Evolutionary conservation across 2,329 filamentous ascomycete genomes (phyloP).

Genomic region (Chaetomiaceae sp.): DNA sequence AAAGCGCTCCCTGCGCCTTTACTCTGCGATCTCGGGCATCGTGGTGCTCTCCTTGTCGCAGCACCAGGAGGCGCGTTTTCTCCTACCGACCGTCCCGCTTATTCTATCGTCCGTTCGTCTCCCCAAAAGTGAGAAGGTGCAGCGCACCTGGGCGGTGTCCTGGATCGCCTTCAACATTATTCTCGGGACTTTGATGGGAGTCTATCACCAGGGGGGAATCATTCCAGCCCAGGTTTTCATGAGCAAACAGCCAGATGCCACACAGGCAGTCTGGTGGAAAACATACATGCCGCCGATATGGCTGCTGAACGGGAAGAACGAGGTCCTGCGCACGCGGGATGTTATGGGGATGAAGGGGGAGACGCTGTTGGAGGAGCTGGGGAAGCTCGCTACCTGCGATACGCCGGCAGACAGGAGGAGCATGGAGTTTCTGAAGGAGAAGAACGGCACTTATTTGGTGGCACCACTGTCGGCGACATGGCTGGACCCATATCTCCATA

Average conservation of each 20-base stretch:
- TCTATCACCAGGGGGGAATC: constrained; percentile 76
- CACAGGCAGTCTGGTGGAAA: constrained; percentile 77
- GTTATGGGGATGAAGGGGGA: constrained; percentile 67
- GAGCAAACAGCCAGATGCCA: constrained; percentile 63
- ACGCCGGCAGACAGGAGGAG: constrained; percentile 52
- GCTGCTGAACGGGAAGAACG: constrained; percentile 72
- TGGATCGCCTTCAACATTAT: constrained; percentile 69
- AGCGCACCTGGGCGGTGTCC: constrained; percentile 52
- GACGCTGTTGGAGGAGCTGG: constrained; percentile 55
- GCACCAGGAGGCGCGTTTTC: constrained; percentile 76
- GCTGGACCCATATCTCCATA: constrained; percentile 58
- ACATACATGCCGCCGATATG: constrained; percentile 79
- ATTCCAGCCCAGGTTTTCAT: constrained; percentile 72
- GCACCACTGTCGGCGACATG: constrained; percentile 68
- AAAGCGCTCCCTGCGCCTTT: constrained; percentile 57
- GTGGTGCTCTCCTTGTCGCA: constrained; percentile 68
- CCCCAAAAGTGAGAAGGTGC: constrained; percentile 49
- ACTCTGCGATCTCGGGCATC: constrained; percentile 69
- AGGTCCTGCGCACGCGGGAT: constrained; percentile 65
- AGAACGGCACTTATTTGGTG: constrained; percentile 64
- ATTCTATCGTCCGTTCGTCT: constrained; percentile 68
- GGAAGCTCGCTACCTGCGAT: constrained; percentile 58
- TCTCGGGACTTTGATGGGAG: constrained; percentile 70
- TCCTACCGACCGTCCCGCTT: constrained; percentile 71
- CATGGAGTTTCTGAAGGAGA: constrained; percentile 55